Evolutionary conservation across 1,139 yeast genomes (phyloP), one percentile per base, ranked within the genome.

Genomic region (Geotrichum citri-aurantii): DNA sequence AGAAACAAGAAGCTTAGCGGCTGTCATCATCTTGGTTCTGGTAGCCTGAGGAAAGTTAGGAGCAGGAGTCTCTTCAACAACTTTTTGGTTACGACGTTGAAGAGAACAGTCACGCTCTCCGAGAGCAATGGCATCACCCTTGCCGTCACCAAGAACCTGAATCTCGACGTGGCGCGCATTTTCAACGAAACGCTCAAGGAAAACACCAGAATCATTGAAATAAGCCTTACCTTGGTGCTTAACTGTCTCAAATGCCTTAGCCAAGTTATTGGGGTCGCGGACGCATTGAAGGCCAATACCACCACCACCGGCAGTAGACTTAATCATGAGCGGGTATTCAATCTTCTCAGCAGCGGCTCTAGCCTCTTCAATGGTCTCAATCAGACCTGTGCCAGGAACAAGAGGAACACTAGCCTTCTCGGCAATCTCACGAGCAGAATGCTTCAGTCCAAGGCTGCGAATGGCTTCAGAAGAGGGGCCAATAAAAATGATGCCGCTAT

Each of bases 241-340:
- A 50, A 93, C 98, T 5, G 96, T 86, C 66, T 83, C 87, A 73
- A 90, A 92, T 17, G 92, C 95, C 64, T 87, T 77, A 74, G 83
- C 88, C 63, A 92, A 84, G 61, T 92, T 97, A 17, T 74, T 83
- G 65, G 83, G 89, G 50, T 84, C 80, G 68, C 91, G 96, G 62
- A 92, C 97, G 71, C 91, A 87, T 72, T 91, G 97, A 67, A 93
- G 78, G 64, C 99, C 99, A 69, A 92, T 93, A 74, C 99, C 99
- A 73, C 99, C 99, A 68, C 99, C 99, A 72, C 99, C 99, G 42
- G 98, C 98, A 62, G 98, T 92, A 23, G 96, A 88, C 75, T 93
- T 93, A 57, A 93, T 88, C 98, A 93, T 93, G 50, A 93, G 82
- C 27, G 99, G 98, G 69, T 89, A 93, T 63, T 84, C 90, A 59